Evolutionary conservation across 2,329 filamentous ascomycete genomes (phyloP), one percentile per base, ranked within the genome.

Genomic region (Sclerotinia nivalis): DNA sequence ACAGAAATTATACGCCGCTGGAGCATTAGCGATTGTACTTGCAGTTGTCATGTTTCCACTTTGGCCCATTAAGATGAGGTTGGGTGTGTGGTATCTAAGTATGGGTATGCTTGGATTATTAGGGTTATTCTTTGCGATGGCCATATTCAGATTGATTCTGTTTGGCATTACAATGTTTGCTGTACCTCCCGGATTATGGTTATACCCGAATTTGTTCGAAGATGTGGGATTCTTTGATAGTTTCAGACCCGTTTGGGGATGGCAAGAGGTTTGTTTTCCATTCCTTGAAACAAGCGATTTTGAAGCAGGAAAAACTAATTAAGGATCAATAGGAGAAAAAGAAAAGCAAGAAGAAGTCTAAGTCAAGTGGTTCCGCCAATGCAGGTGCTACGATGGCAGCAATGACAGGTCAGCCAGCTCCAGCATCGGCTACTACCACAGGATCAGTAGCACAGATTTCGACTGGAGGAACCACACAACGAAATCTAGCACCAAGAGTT

Each of bases 191-290:
- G 96, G 96, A 76, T 85, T 99, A n/a, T 99, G 96, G 96, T 86
- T 99, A 58, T 99, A 95, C 82, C 96, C 96, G 62, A 99, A 99
- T 79, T 83, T 99, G 28, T 99, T 97, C 84, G 96, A 99, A 80
- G 96, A 99, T 79, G 96, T 99, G 40, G 97, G 95, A 10, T 98
- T 99, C 83, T 91, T 99, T 81, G 96, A 99, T 80, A 96, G 92
- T 77, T 99, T 99, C 86, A 91, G 91, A 78, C 96, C 96, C 28
- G 82, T 97, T 8, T 99, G 96, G 95, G 96, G 93, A 71, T 99
- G 96, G 96, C 96, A 99, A 80, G 94, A 97, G 88, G 93, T 96
- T 79, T 81, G 87, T 81, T 58, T 10, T 22, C 10, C 31, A 25
- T 58, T 52, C 28, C 28, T 6, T 22, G 56, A 43, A 22, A 20